A percentile compares a stretch with the other conserved stretches of the same genome.
Evolutionary conservation across 2,329 filamentous ascomycete genomes (phyloP).

Genomic region (Fusarium sp.): DNA sequence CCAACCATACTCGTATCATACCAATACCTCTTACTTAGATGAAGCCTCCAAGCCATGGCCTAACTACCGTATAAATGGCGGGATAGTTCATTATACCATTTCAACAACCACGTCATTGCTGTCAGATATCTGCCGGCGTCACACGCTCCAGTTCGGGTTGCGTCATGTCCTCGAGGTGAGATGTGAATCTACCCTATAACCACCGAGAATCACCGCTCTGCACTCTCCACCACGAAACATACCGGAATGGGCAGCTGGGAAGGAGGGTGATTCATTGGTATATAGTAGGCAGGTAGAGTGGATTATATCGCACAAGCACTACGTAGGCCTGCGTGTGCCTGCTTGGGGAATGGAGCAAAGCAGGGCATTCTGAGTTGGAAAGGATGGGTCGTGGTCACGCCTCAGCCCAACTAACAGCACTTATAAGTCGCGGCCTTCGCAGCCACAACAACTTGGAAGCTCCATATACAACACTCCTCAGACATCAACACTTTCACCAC

Average conservation of each 20-base stretch:
- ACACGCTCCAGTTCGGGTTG: slow-evolving; percentile 25
- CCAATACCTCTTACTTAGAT: neutral
- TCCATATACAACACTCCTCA: slow-evolving; percentile 34
- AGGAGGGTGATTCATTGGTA: slow-evolving; percentile 39
- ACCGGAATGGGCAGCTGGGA: slow-evolving; percentile 24
- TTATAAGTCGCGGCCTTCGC: slow-evolving; percentile 47
- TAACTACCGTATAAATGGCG: neutral
- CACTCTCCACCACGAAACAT: slow-evolving; percentile 18
- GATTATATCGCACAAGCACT: slow-evolving; percentile 30
- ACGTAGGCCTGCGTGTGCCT: slow-evolving; percentile 29
- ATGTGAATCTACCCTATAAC: slow-evolving; percentile 39
- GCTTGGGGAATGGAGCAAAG: slow-evolving; percentile 16
- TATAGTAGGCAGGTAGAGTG: slow-evolving; percentile 19
- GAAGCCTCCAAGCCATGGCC: neutral
- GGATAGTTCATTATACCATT: neutral
- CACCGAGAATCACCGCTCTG: slow-evolving; percentile 11
- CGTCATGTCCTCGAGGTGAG: slow-evolving; percentile 35
- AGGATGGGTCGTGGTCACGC: slow-evolving; percentile 45
- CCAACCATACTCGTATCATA: too few relatives aligned
- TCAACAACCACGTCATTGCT: slow-evolving; percentile 26
- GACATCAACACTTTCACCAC: slow-evolving; percentile 30
- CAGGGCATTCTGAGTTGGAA: slow-evolving; percentile 32
- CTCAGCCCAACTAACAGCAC: slow-evolving; percentile 35
- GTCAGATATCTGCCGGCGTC: slow-evolving; percentile 17
- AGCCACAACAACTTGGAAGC: slow-evolving; percentile 20